Base-by-base conservation (phyloP, 164 flowering plant species). In the Aristolochia californica region DNA sequence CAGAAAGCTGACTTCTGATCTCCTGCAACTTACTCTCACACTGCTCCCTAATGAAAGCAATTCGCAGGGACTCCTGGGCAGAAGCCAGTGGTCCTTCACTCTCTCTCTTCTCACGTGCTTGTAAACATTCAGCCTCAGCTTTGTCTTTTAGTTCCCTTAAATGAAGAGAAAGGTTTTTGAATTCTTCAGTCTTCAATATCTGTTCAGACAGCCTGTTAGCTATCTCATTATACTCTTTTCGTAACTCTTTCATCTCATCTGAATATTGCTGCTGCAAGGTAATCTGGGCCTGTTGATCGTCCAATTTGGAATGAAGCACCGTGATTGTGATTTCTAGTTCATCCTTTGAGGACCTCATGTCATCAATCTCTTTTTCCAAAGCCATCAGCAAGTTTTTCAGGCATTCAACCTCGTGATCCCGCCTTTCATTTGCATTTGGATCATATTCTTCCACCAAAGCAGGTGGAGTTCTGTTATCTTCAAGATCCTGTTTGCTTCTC, bases 21-120 rank as follows among this genome's bases (percentile, higher is more conserved):
- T 93, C 97, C 68, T 94, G 95, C 54, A 85, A 26, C 69, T 77
- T 81, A n/a, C 88, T 78, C 70, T 90, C 97, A 67, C 81, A 85
- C 67, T 94, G 97, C 69, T 90, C 97, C 68, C 87, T 85, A 53
- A 94, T 80, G 65, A 90, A 88, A 48, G 83, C 96, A 52, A 94
- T 78, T 49, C 55, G 54, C 34, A 60, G 55, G 18, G 62, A 60
- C 55, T 60, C 62, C 55, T 88, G 95, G 68, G 64, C 58, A 20
- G 75, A 76, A 66, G 60, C 56, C 15, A 80, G 58, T 43, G 75
- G 72, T 13, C 64, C 81, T 68, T 78, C 88, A 66, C 68, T 21
- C 54, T 75, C 95, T 67, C 61, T 77, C 61, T 76, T 93, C 53
- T 79, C 95, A 62, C 75, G 78, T 67, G 71, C 77, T 61, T 64